Evolutionary conservation across 2,329 filamentous ascomycete species (phyloP), one percentile per base, ranked within the genome.

Genomic region (Microdochium paspali): DNA sequence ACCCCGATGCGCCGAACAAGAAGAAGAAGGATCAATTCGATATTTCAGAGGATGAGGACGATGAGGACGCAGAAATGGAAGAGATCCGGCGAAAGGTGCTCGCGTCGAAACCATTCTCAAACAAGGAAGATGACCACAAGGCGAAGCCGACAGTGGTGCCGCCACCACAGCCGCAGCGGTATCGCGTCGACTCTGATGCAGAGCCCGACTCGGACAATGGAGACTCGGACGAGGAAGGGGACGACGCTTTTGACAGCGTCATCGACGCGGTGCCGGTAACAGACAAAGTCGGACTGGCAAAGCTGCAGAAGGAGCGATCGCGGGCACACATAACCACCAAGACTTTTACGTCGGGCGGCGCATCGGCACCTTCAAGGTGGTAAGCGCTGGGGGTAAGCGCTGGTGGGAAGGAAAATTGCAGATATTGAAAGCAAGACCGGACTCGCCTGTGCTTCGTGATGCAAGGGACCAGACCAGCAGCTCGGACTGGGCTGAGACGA

Each of bases 251-350:
- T 60, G 91, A 97, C 60, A 85, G 85, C 54, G 94, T 98, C 64
- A 95, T 96, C 60, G 82, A 90, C 56, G 91, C 93, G 0, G 91
- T 88, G 3, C 89, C 89, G 0, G 80, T 94, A 18, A 96, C 90
- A 0, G 91, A 96, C 62, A 80, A 85, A 47, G 87, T 86, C 12
- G 91, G 91, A 0, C 58, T 82, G 48, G 64, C 66, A 2, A 77
- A 69, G 62, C 62, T 82, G 39, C 75, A 80, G 50, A 79, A 74
- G 63, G 76, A 80, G 56, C 67, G 75, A 32, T 65, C 70, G 5
- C 67, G 65, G 47, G 70, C 70, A 2, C 69, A 69, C 5, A 64
- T 71, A 24, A 73, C 72, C 4, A 77, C 66, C 15, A 69, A 66
- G 51, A 75, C 74, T 0, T 79, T 78, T 51, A 76, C 73, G 2